Evolutionary conservation across 768 basidiomycete species (phyloP), one percentile per base, ranked within the genome.

Genomic region (Steccherinum ochraceum): DNA sequence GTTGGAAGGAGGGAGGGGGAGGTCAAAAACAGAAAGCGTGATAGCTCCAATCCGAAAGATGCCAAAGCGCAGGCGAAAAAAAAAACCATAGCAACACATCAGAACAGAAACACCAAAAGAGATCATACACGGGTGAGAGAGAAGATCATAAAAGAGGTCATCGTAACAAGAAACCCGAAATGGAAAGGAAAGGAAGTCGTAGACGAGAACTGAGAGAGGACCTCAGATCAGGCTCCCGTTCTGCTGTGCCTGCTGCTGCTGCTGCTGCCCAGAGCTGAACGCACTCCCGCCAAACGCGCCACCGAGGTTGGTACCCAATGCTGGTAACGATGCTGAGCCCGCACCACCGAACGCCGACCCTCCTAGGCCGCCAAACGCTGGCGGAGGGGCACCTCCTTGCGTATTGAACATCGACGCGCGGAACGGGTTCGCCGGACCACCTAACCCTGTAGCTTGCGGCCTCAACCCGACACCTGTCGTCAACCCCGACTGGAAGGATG

Each of bases 401-500:
- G 50, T 50, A 23, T 64, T 50, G 49, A 67, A 62, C 65, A 70
- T 67, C 21, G 73, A 68, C 30, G 69, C 64, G 21, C 73, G 64
- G 67, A 75, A 75, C 12, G 73, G 73, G 52, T 75, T 75, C 27
- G 66, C 68, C 1, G 44, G 59, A 12, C 66, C 67, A 7, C 56
- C 60, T 4, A 54, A 53, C 1, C 72, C 73, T 1, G 72, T 73
- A 45, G 61, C 57, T 52, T 75, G 73, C 2, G 73, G 72, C 18
- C 70, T 62, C 24, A 74, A 52, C 12, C 70, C 71, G 11, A 56
- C 60, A 13, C 66, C 66, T 0, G 35, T 64, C 60, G 5, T 48
- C 56, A 49, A 77, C 73, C 18, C 59, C 68, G 4, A 72, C 73
- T 12, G 69, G 62, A 44, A 83, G 83, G 19, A 83, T 86, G 56